These are phyloP conservation scores for Fagus sylvatica DNA, from an alignment of 306 rosid genomes.

Conservation along the genomic window DNA sequence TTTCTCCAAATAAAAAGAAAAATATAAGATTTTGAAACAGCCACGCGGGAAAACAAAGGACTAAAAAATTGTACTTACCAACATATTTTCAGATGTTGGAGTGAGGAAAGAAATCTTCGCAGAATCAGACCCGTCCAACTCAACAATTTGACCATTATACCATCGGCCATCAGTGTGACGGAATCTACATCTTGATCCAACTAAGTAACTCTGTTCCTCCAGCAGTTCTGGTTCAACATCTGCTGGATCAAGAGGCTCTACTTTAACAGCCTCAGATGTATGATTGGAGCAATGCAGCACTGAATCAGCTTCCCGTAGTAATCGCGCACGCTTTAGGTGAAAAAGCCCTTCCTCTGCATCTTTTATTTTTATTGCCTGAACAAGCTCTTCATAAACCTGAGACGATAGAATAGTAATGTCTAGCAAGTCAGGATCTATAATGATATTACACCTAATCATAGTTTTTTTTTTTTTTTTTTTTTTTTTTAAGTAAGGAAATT, in stretches of 20 bases:
- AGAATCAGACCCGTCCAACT: slow-evolving; percentile 47
- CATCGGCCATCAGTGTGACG: slow-evolving; percentile 89
- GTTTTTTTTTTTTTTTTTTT: not conserved
- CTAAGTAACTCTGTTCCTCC: slow-evolving; percentile 47
- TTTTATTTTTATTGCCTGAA: slow-evolving; percentile 78
- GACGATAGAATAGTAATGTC: slow-evolving; percentile 10
- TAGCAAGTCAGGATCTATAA: slow-evolving; percentile 11
- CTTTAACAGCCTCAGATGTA: slow-evolving; percentile 50
- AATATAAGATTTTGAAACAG: slow-evolving; percentile 7
- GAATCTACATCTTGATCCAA: slow-evolving; percentile 91
- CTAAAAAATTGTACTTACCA: slow-evolving; percentile 49
- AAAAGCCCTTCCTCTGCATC: slow-evolving; percentile 92
- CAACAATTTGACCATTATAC: slow-evolving; percentile 76
- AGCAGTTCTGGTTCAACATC: slow-evolving; percentile 57
- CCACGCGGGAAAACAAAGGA: not conserved
- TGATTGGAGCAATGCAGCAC: slow-evolving; percentile 37
- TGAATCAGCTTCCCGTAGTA: slow-evolving; percentile 72
- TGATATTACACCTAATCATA: not conserved
- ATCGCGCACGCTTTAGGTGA: slow-evolving; percentile 75
- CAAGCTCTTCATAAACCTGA: slow-evolving; percentile 82
- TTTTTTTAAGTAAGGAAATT: too few species aligned
- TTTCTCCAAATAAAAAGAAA: slow-evolving; percentile 9
- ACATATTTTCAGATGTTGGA: slow-evolving; percentile 84
- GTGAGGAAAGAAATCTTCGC: slow-evolving; percentile 84
- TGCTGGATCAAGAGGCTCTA: slow-evolving; percentile 51